phyloP scores from a whole-genome alignment of 495 filamentous ascomycete species.

The Acidiella bohemica region DNA sequence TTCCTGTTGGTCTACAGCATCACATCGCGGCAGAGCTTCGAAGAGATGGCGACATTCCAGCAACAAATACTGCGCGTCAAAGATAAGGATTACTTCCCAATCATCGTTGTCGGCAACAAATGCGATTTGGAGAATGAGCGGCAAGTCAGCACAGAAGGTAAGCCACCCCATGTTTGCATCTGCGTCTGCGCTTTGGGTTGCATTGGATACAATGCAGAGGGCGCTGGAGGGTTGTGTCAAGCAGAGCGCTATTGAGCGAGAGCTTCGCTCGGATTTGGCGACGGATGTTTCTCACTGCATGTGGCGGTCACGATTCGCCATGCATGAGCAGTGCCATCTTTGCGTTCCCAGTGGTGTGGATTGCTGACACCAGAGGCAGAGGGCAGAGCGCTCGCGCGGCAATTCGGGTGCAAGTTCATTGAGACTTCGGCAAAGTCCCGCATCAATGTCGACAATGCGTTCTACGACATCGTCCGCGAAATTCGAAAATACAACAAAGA shows the following conservation, averaged over 20 bases:
- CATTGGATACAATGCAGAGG: too few species aligned
- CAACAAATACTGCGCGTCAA: constrained; percentile 97
- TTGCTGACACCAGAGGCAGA: too few species aligned
- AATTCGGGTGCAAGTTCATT: constrained; percentile 94
- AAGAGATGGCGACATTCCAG: constrained; percentile 96
- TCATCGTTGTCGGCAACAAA: constrained; percentile 99
- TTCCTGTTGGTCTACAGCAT: constrained; percentile 98
- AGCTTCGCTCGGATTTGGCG: too few species aligned
- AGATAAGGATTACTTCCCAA: constrained; percentile 98
- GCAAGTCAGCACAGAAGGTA: constrained; percentile 83
- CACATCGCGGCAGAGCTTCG: constrained; percentile 90
- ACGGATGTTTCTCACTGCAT: too few species aligned
- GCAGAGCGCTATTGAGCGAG: too few species aligned
- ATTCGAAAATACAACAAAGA: constrained; percentile 97
- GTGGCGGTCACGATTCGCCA: too few species aligned
- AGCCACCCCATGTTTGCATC: too few species aligned
- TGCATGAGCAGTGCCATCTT: too few species aligned
- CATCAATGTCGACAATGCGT: constrained; percentile 95
- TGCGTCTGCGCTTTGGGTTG: too few species aligned
- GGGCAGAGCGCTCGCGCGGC: constrained; percentile 70
- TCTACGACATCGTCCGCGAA: constrained; percentile 94
- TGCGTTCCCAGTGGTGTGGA: too few species aligned
- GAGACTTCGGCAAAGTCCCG: constrained; percentile 97
- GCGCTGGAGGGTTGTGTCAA: too few species aligned
- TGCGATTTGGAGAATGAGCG: constrained; percentile 90